These are phyloP conservation scores for Chrysanthemum lavandulifolium DNA, from an alignment of 129 eudicot genomes.

Conservation along the genomic window DNA sequence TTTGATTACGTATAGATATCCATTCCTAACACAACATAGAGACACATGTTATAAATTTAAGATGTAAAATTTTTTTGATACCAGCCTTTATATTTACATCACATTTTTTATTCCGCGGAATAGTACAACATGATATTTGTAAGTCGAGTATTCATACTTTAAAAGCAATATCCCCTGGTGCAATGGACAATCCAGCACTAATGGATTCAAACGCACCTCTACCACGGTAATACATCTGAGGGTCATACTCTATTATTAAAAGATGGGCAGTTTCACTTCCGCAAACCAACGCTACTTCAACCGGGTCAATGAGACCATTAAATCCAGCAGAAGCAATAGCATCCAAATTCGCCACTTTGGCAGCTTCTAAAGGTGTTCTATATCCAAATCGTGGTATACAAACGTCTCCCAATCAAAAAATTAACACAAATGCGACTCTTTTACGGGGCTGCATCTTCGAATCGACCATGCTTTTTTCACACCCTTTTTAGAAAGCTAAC, in stretches of 20 bases:
- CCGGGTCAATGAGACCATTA: conserved; percentile 96
- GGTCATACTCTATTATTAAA: conserved; percentile 84
- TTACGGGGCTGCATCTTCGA: conserved; percentile 38
- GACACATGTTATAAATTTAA: too few species aligned
- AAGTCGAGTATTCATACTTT: conserved; percentile 46
- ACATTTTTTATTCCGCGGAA: too few species aligned
- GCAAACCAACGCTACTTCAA: conserved; percentile 85
- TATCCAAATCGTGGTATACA: conserved; percentile 75
- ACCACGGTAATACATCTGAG: conserved; percentile 87
- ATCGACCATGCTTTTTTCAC: conserved; percentile 41
- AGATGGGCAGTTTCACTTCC: conserved; percentile 98
- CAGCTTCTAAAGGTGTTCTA: conserved; percentile 80
- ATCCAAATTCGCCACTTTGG: conserved; percentile 70
- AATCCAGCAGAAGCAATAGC: conserved; percentile 92
- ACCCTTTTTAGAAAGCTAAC: conserved; percentile 19
- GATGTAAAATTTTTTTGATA: too few species aligned
- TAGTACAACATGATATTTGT: too few species aligned
- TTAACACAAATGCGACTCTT: conserved; percentile 86
- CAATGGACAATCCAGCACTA: conserved; percentile 98
- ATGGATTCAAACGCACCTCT: conserved; percentile 95
- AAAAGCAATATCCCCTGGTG: conserved; percentile 96
- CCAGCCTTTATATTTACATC: too few species aligned
- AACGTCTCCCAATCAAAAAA: conserved; percentile 95
- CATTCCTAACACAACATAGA: too few species aligned
- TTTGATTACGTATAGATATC: too few species aligned